Conservation (phyloP, 1,284 basidiomycete species). For the Vanrija sp. region DNA sequence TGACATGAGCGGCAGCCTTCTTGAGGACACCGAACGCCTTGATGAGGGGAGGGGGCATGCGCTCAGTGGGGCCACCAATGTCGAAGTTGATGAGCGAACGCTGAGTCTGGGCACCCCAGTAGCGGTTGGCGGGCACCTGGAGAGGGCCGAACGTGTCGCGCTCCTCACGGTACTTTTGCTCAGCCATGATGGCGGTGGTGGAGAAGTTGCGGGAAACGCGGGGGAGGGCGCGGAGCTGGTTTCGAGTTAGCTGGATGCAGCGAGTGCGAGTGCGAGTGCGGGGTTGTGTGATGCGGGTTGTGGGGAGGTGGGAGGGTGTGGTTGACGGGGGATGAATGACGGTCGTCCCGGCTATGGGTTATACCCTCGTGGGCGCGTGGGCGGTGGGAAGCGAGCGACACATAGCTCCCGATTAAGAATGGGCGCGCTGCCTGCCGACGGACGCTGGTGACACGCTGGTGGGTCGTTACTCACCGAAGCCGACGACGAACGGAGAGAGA, state of each 20-base stretch:
- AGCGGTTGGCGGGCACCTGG: slow-evolving; percentile 86
- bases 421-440: no score
- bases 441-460: not conserved
- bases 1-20: slow-evolving; percentile 92
- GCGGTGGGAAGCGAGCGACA: no score
- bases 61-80: slow-evolving; percentile 90
- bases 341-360: no score
- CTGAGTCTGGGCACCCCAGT: slow-evolving; percentile 99
- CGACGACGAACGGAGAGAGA: slow-evolving; percentile 1
- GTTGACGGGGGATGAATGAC: not conserved
- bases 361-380: no score
- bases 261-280: no score
- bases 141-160: slow-evolving; percentile 55
- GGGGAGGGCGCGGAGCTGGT: slow-evolving; percentile 22
- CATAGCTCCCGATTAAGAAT: no score
- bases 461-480: slow-evolving; percentile 6
- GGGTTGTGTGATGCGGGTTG: not conserved
- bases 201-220: slow-evolving; percentile 21
- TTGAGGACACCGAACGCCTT: slow-evolving; percentile 98
- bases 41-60: slow-evolving; percentile 89
- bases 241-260: not conserved
- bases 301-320: not conserved
- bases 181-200: slow-evolving; percentile 34
- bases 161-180: slow-evolving; percentile 46
- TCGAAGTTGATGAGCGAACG: slow-evolving; percentile 98